Evolutionary conservation across 805 yeast species (phyloP), one percentile per base, ranked within the genome.

Genomic region (Jamesozyma gamospora): DNA sequence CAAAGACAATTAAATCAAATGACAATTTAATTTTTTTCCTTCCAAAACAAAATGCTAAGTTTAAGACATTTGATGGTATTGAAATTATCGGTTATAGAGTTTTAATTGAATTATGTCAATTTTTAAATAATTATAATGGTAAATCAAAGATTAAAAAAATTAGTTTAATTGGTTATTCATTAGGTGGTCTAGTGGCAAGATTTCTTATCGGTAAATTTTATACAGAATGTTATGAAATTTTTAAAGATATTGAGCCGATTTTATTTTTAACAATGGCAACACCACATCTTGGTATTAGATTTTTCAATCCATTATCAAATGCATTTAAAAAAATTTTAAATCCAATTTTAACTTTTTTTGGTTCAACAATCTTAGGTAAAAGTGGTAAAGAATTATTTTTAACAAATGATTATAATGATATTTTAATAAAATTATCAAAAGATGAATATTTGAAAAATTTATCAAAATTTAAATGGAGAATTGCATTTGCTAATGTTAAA

Each of bases 101-200:
- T 29, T 53, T 81, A n/a, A 67, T 71, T 26, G 95, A 86, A 56
- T 67, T 88, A 13, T 64, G 71, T 29, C 54, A 55, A 7, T 69
- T 69, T 49, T 59, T 74, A 24, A 60, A 60, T 14, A 53, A 46
- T 10, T 56, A 63, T 44, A 49, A 68, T 19, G 44, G 43, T 13
- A 10, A 15, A 2, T 28, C 24, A 3, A 60, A 34, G 51, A 51
- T 40, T 48, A 60, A 36, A 41, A 53, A 77, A 48, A 72, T 90
- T 36, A 82, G 94, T 44, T 66, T 90, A 32, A 70, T 84, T 3
- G 96, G 97, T 0, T 90, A 88, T 58, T 84, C 95, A 0, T 64
- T 90, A 42, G 96, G 97, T 17, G 97, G 97, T 0, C 62, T 88
- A 28, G 75, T 90, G 26, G 69, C 87, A 0, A 66, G 96, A 37